Evolutionary conservation across 345 rosid species (phyloP).

Genomic region (Gossypium herbaceum): DNA sequence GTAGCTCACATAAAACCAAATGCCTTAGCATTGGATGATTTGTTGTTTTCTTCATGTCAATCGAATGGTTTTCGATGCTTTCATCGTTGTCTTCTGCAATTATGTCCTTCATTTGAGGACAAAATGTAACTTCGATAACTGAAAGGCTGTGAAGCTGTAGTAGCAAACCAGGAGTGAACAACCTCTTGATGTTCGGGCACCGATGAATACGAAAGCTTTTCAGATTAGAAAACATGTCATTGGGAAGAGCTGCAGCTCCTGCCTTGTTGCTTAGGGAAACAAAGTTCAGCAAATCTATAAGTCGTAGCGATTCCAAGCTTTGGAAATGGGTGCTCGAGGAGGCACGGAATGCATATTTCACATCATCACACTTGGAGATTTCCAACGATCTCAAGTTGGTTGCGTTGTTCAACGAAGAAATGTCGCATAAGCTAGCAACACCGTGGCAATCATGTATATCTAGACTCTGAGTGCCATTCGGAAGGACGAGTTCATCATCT

Average conservation of each 20-base stretch:
- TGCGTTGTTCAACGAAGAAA: not conserved
- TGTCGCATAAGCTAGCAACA: not conserved
- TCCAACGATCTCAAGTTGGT: not conserved
- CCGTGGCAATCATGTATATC: not conserved
- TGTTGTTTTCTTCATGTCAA: not conserved
- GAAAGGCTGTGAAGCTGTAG: constrained; percentile 20
- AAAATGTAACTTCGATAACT: not conserved
- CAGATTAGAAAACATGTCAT: constrained; percentile 3
- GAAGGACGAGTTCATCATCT: not conserved
- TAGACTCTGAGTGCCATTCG: not conserved
- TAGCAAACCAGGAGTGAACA: constrained; percentile 11
- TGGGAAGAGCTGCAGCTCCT: not conserved
- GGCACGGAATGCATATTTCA: not conserved
- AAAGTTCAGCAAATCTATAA: not conserved
- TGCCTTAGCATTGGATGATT: constrained; percentile 6
- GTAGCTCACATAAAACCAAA: not conserved
- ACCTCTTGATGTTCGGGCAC: constrained; percentile 19
- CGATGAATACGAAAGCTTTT: not conserved
- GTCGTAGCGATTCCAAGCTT: not conserved
- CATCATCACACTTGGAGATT: not conserved
- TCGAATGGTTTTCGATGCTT: not conserved
- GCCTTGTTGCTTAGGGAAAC: not conserved
- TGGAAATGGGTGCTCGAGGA: not conserved
- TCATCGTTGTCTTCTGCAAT: constrained; percentile 10
- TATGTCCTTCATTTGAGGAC: constrained; percentile 24